A percentile compares a stretch with the other conserved stretches of the same genome.
These are phyloP conservation scores for Euphorbia celastroides DNA, from an alignment of 441 rosid genomes.

Conservation along the genomic window DNA sequence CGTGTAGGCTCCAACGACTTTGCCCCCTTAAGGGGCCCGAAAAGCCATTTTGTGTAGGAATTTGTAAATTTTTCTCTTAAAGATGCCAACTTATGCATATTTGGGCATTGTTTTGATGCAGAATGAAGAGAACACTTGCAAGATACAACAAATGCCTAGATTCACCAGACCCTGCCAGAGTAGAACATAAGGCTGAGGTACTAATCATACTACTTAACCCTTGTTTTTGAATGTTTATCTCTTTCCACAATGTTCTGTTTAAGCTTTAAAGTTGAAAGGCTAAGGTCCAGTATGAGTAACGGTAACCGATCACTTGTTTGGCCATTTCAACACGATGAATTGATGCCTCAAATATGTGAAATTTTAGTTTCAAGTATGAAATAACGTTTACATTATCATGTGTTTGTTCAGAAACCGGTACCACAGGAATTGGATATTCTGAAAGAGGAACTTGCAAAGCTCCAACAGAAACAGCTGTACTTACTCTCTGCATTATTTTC, in stretches of 20 bases:
- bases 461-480: constrained; percentile 69
- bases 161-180: constrained; percentile 38
- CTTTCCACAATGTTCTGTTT: neutral
- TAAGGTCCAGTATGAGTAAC: neutral
- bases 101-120: constrained; percentile 22
- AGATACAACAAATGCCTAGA: constrained; percentile 60
- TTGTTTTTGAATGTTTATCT: neutral
- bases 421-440: constrained; percentile 47
- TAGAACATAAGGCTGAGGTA: constrained; percentile 52
- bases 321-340: neutral
- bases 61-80: too few species aligned
- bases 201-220: neutral
- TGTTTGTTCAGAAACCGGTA: constrained; percentile 38
- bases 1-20: too few species aligned
- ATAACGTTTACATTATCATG: constrained; percentile 7
- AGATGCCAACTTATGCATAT: constrained; percentile 6
- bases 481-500: constrained; percentile 22
- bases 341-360: neutral
- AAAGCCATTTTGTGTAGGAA: too few species aligned
- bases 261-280: too few species aligned
- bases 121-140: constrained; percentile 77
- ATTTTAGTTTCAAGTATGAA: neutral
- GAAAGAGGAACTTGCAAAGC: constrained; percentile 60
- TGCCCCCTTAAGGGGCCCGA: too few species aligned
- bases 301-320: too few species aligned